phyloP scores from a whole-genome alignment of 2,329 filamentous ascomycete species.

The Aspergillus sclerotialis region DNA sequence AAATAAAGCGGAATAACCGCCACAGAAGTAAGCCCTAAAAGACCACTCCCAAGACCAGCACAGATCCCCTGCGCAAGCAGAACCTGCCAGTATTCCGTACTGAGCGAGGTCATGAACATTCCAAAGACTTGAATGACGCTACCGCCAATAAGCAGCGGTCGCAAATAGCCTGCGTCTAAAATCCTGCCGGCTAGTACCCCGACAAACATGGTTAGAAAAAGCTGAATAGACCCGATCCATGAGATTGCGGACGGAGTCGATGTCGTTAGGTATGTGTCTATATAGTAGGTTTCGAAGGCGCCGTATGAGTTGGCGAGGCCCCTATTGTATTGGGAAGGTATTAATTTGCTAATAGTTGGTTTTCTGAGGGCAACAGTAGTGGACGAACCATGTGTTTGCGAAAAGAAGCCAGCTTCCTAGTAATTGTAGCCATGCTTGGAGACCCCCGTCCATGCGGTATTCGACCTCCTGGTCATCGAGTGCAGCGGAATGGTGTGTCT shows the following conservation, averaged over 20 bases:
- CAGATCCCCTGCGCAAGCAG: slow-evolving; percentile 49
- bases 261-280: slow-evolving; percentile 20
- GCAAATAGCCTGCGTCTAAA: slow-evolving; percentile 38
- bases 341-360: neutral
- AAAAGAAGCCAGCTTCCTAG: slow-evolving; percentile 7
- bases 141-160: slow-evolving; percentile 12
- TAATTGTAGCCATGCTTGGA: slow-evolving; percentile 12
- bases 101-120: slow-evolving; percentile 10
- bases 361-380: neutral
- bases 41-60: slow-evolving; percentile 44
- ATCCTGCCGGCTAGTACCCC: slow-evolving; percentile 38
- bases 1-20: slow-evolving; percentile 33
- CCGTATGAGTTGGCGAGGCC: slow-evolving; percentile 2
- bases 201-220: slow-evolving; percentile 36
- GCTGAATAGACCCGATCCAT: slow-evolving; percentile 47
- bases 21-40: neutral
- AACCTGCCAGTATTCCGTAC: slow-evolving; percentile 44
- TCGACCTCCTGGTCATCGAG: no score
- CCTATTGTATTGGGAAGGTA: neutral
- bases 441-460: slow-evolving; percentile 9
- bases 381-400: slow-evolving; percentile 10
- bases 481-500: no score
- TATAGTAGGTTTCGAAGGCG: slow-evolving; percentile 32
- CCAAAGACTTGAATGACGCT: slow-evolving; percentile 13
- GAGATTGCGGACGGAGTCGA: slow-evolving; percentile 31